Percentiles rank a stretch among this genome's conserved stretches.
phyloP scores from a whole-genome alignment of 2,329 filamentous ascomycete genomes.

The Myotisia sp. region DNA sequence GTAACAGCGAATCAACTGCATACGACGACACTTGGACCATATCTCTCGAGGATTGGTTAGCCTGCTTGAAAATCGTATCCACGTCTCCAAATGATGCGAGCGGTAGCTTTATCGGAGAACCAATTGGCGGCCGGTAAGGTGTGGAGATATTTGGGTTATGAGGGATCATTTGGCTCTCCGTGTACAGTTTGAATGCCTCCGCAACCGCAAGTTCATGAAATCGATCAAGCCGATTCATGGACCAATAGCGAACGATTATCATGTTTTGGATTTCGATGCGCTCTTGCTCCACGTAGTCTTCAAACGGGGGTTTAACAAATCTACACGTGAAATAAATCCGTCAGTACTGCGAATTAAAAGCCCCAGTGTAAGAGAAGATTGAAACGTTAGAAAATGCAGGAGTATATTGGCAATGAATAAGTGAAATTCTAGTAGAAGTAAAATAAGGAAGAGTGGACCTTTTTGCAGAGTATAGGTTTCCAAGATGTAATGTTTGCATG shows the following conservation, averaged over 20 bases:
- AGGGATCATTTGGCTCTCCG: slow-evolving; percentile 13
- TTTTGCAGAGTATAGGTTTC: slow-evolving; percentile 19
- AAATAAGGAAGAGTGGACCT: no score
- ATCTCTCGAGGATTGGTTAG: slow-evolving; percentile 24
- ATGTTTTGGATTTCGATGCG: slow-evolving; percentile 31
- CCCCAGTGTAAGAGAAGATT: no score
- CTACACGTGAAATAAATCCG: no score
- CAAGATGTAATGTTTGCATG: slow-evolving; percentile 27
- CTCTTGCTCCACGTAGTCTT: slow-evolving; percentile 26
- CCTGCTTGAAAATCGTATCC: slow-evolving; percentile 20
- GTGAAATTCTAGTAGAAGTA: no score
- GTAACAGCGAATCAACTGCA: slow-evolving; percentile 22
- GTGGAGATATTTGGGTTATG: slow-evolving; percentile 11
- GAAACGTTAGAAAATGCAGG: no score
- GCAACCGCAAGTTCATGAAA: slow-evolving; percentile 25
- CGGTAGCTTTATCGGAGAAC: slow-evolving; percentile 17
- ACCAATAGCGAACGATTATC: slow-evolving; percentile 31
- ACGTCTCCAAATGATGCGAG: slow-evolving; percentile 22
- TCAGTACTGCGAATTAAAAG: no score
- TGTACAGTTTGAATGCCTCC: slow-evolving; percentile 20
- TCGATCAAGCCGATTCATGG: slow-evolving; percentile 24
- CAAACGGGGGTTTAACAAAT: no score
- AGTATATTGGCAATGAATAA: no score
- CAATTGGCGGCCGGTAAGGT: slow-evolving; percentile 10
- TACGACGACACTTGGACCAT: slow-evolving; percentile 26